These are phyloP conservation scores for Leccinum boreale DNA, from an alignment of 768 basidiomycete species.

Conservation along the genomic window DNA sequence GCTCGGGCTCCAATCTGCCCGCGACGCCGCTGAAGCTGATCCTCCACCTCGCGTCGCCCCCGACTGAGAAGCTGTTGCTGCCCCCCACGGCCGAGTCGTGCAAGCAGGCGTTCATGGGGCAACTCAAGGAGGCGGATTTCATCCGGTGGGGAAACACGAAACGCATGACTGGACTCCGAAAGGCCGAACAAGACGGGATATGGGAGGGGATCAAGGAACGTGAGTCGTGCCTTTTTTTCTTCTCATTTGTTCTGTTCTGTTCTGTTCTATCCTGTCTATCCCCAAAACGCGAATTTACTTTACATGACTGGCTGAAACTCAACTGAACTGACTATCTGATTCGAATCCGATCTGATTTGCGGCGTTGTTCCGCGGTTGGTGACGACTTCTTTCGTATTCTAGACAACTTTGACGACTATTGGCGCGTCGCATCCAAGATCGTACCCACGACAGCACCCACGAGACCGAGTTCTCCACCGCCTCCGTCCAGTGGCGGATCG, in stretches of 20 bases:
- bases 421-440: constrained; percentile 91
- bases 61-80: constrained; percentile 79
- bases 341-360: neutral
- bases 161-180: constrained; percentile 85
- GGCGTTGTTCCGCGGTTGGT: constrained; percentile 9
- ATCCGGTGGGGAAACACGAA: constrained; percentile 96
- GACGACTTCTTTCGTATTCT: constrained; percentile 9
- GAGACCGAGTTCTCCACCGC: constrained; percentile 54
- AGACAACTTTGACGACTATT: constrained; percentile 97
- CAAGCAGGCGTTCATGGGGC: constrained; percentile 93
- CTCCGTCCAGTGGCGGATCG: constrained; percentile 48
- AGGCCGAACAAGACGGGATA: constrained; percentile 90
- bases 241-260: constrained; percentile 36
- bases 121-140: constrained; percentile 96
- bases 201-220: constrained; percentile 97
- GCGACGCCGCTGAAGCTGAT: constrained; percentile 67
- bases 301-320: neutral
- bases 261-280: too few relatives aligned
- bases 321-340: neutral
- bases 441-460: constrained; percentile 73
- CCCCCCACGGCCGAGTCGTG: constrained; percentile 81
- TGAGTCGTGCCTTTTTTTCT: constrained; percentile 41
- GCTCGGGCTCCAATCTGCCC: constrained; percentile 39
- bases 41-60: constrained; percentile 85
- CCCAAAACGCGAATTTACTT: too few relatives aligned